Base-by-base conservation (phyloP, 2,329 filamentous ascomycete genomes). In the Hypoxylon sp. region DNA sequence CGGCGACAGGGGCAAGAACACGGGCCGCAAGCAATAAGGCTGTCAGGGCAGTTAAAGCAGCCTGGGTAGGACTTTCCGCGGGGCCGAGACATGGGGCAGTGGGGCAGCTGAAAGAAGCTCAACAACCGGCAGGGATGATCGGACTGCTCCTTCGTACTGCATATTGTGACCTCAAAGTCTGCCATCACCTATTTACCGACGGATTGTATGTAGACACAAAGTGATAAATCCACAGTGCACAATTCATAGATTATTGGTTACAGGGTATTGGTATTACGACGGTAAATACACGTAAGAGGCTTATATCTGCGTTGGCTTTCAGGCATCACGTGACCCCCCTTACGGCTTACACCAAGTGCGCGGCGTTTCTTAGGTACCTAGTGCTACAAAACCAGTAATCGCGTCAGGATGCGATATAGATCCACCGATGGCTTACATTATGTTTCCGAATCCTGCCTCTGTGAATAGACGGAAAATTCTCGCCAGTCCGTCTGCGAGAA, bases 401-500 rank as follows among this genome's bases (percentile, higher is more conserved):
- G 7, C 35, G 11, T 20, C 17, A 9, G n/a, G 17, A 38, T 9
- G 9, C 7, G 20, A 20, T 37, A 15, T 37, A 11, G 20, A 20
- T 3, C 17, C 29, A 18, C 20, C 2, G 3, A 20, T 37, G 9
- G 10, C 11, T 37, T 37, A 37, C 15, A 37, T 37, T 37, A 37
- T 11, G 15, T 37, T 37, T 37, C 33, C 33, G 20, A 37, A 2
- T 20, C 11, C 33, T 38, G 35, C 35, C 20, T 38, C 35, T 18
- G 35, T 38, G 8, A 38, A 38, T 20, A 38, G 17, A 5, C 35
- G 35, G 13, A 45, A 26, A 23, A 48, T 31, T 17, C 21, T 31
- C n/a, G 48, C 7, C 5, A 52, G 27, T 6, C 20, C 18, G 40
- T 52, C 27, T 26, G 35, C 37, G 21, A 57, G 20, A 24, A 43